Evolutionary conservation across 2,329 filamentous ascomycete genomes (phyloP), one percentile per base, ranked within the genome.

Genomic region (Fusarium sp.): DNA sequence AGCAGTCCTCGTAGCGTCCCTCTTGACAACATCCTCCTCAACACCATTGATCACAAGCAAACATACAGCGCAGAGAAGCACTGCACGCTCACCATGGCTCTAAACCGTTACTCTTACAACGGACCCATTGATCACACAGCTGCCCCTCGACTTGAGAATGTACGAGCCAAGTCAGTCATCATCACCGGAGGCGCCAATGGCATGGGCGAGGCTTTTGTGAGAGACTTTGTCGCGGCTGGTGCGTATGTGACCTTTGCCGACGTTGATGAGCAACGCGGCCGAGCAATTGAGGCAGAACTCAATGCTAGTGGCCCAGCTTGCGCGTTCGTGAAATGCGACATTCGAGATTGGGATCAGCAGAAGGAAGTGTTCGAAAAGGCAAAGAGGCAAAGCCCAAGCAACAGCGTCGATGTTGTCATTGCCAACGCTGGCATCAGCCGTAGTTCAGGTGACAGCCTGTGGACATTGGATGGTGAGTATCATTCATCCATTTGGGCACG

Each of bases 111-210:
- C 29, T 29, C 42, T 7, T 67, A 67, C 43, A 57, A 43, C n/a
- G 65, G 65, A 9, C 64, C 65, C 4, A 33, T 67, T 13, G 61
- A 67, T 47, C 59, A 66, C 32, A 67, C 61, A 5, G 6, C 39
- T 11, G 9, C 41, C 2, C 46, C 50, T 1, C 27, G 55, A 25
- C 49, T 58, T 8, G 47, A 67, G 0, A 39, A 58, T 4, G 29
- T 80, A 9, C 70, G 65, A 4, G 79, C 76, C 25, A 82, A 81
- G 61, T 79, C 77, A 1, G 78, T 80, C 21, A 73, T 82, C 19
- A 74, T 82, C 14, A 82, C 80, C 1, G 79, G 80, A n/a, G 80
- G 80, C 10, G 79, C 73, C 32, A 76, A 75, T 53, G 77, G 77
- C 19, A 76, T 79, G 53, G 77, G 77, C 8, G 73, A 77, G 56